phyloP scores from a whole-genome alignment of 805 yeast genomes.

The Saturnispora diversa region DNA sequence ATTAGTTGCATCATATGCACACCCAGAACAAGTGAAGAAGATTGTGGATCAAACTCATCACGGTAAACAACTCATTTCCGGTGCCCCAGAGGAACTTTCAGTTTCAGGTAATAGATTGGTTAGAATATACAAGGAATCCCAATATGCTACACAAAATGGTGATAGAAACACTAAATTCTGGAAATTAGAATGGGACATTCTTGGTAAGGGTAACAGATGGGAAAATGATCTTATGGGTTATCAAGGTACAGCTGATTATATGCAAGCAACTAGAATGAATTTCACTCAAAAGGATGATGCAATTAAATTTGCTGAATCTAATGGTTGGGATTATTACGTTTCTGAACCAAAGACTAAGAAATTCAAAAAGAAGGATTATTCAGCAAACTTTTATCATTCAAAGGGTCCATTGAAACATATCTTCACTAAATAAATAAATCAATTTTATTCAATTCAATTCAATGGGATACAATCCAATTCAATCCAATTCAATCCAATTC shows the following conservation, averaged over 20 bases:
- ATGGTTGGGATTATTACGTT: slow-evolving; percentile 78
- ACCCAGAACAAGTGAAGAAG: slow-evolving; percentile 15
- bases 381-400: slow-evolving; percentile 62
- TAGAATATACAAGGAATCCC: slow-evolving; percentile 67
- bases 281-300: slow-evolving; percentile 74
- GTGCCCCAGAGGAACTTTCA: slow-evolving; percentile 64
- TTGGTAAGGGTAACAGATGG: slow-evolving; percentile 75
- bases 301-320: slow-evolving; percentile 60
- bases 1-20: slow-evolving; percentile 13
- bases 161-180: slow-evolving; percentile 45
- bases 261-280: slow-evolving; percentile 71
- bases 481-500: too few relatives aligned
- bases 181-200: slow-evolving; percentile 80
- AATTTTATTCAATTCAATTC: too few relatives aligned
- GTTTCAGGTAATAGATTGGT: slow-evolving; percentile 50
- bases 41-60: slow-evolving; percentile 15
- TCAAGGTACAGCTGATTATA: slow-evolving; percentile 70
- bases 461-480: too few relatives aligned
- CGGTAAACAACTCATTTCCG: slow-evolving; percentile 56
- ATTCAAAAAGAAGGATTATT: slow-evolving; percentile 67
- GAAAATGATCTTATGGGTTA: slow-evolving; percentile 85
- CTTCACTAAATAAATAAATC: slow-evolving; percentile 53
- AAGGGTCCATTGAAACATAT: slow-evolving; percentile 69
- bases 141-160: slow-evolving; percentile 78
- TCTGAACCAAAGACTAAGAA: slow-evolving; percentile 74